Percentiles rank a stretch among this genome's conserved stretches.
Conservation (phyloP, 1,284 basidiomycete species). For the Fistulinella cinereoalba region DNA sequence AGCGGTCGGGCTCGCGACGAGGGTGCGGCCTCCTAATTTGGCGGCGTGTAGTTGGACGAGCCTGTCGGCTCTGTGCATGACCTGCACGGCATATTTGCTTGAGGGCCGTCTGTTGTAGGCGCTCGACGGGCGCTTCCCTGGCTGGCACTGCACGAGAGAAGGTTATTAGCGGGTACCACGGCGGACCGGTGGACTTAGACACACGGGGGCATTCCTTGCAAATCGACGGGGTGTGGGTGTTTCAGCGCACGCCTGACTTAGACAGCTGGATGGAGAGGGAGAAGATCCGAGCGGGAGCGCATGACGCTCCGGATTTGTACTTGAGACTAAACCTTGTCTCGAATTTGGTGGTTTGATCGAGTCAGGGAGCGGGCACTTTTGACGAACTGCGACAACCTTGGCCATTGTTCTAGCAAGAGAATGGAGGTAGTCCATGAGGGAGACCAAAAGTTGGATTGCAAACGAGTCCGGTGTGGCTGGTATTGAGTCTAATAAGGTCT, state of each 20-base stretch:
- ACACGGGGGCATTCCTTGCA: slow-evolving; percentile 11
- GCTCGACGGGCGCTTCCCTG: slow-evolving; percentile 9
- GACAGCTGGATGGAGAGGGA: background rate
- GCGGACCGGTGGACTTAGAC: slow-evolving; percentile 8
- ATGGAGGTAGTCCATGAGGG: slow-evolving; percentile 26
- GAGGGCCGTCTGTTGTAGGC: slow-evolving; percentile 4
- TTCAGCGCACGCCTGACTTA: slow-evolving; percentile 1
- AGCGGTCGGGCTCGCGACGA: slow-evolving; percentile 18
- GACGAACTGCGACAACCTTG: slow-evolving; percentile 24
- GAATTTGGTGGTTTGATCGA: slow-evolving; percentile 11
- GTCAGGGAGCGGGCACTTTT: slow-evolving; percentile 7
- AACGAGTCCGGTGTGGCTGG: background rate
- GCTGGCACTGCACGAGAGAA: slow-evolving; percentile 15
- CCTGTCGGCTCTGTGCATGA: slow-evolving; percentile 20
- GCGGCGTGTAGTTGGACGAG: slow-evolving; percentile 21
- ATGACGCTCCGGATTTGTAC: slow-evolving; percentile 8
- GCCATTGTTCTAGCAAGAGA: slow-evolving; percentile 16
- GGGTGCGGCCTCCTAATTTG: slow-evolving; percentile 11
- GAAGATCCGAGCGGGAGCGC: slow-evolving; percentile 11
- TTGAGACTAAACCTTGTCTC: slow-evolving; percentile 15
- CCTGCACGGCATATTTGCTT: slow-evolving; percentile 15
- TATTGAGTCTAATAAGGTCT: background rate
- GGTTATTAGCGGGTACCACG: background rate
- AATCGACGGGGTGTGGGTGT: slow-evolving; percentile 3
- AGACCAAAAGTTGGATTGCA: background rate